Evolutionary conservation across 2,329 filamentous ascomycete species (phyloP).

Genomic region (Aureobasidium zeae): DNA sequence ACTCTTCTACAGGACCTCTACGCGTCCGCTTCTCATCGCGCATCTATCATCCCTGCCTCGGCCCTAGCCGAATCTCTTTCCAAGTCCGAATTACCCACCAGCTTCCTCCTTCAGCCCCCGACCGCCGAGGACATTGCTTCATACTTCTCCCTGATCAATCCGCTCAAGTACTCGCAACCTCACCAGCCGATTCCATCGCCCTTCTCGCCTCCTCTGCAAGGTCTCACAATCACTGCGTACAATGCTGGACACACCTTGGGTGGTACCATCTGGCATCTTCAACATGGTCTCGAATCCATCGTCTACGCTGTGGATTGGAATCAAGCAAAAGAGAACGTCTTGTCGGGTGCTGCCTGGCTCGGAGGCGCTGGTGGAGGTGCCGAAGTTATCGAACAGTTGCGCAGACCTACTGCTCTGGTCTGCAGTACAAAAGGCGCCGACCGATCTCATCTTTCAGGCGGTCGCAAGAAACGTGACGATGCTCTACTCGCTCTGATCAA

Average conservation of each 20-base stretch:
- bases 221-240: constrained; percentile 90
- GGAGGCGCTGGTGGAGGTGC: constrained; percentile 73
- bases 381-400: constrained; percentile 86
- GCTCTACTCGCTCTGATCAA: constrained; percentile 71
- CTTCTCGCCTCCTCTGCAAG: constrained; percentile 80
- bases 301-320: constrained; percentile 99
- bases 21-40: constrained; percentile 75
- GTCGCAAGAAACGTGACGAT: constrained; percentile 75
- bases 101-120: constrained; percentile 58
- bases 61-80: constrained; percentile 59
- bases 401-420: constrained; percentile 85
- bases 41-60: constrained; percentile 66
- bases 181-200: constrained; percentile 81
- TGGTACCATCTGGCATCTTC: constrained; percentile 97
- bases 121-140: constrained; percentile 80
- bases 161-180: constrained; percentile 93
- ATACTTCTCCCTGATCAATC: constrained; percentile 84
- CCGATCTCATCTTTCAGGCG: constrained; percentile 46
- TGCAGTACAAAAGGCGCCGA: constrained; percentile 81
- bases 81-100: constrained; percentile 40
- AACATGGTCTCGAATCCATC: constrained; percentile 91
- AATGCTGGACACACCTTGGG: constrained; percentile 92
- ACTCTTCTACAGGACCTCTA: constrained; percentile 90
- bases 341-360: constrained; percentile 88
- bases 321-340: constrained; percentile 89